Evolutionary conservation across 495 filamentous ascomycete genomes (phyloP), one percentile per base, ranked within the genome.

Genomic region (Daldinia concentrica): DNA sequence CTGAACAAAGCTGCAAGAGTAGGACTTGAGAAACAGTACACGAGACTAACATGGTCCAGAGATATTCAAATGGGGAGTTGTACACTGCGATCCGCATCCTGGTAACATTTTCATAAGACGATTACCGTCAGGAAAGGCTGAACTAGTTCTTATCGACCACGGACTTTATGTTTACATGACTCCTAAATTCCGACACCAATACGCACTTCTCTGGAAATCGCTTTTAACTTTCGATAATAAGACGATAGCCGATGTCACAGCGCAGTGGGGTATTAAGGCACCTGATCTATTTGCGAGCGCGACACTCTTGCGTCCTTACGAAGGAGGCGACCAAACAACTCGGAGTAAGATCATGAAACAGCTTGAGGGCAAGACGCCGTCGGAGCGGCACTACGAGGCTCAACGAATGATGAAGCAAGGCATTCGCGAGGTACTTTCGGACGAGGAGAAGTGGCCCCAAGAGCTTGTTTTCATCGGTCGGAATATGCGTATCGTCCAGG

Each of bases 91-190:
- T 77, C 95, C 95, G 2, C 95, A 99, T 74, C 95, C 95, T 0
- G 95, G 95, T 0, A 99, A 99, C 79, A 96, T 99, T 75, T 96
- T 99, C 81, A 91, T 98, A 75, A 88, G 95, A 1, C 91, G 95
- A 0, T 83, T 92, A 19, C 93, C 94, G 2, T 88, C 83, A 32
- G 95, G 95, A 32, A 86, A 90, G 41, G 85, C 95, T 0, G 93
- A 99, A 78, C 84, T 99, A 17, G 94, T 98, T 1, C 90, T 99
- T 9, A 97, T 99, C 73, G 95, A 99, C 80, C 95, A 99, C 78
- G 95, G 95, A 0, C 86, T 99, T 30, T 99, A 99, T 79, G 92
- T 99, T 60, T 90, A 90, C 76, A 95, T 97, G 90, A 84, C 87
- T 29, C 90, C 92, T 8, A 83, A 88, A 71, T 97, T 98, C 81